A percentile compares a stretch with the other conserved stretches of the same genome.
Conservation (phyloP, 345 rosid species). For the Nephelium lappaceum region DNA sequence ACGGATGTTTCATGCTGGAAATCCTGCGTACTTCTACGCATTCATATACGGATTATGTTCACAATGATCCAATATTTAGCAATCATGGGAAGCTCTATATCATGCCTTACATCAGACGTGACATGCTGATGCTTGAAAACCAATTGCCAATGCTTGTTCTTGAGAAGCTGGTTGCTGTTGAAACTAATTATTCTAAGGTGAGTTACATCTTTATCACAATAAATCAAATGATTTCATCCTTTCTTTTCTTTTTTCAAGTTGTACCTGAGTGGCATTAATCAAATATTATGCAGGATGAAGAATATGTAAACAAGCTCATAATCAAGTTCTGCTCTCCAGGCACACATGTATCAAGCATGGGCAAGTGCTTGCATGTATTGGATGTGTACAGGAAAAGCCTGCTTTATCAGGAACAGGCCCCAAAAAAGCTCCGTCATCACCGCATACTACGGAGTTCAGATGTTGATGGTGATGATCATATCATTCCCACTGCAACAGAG, state of each 20-base stretch:
- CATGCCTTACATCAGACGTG: slow-evolving; percentile 42
- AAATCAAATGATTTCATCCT: neutral
- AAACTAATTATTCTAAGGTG: slow-evolving; percentile 29
- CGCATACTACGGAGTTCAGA: neutral
- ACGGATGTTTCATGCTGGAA: slow-evolving; percentile 61
- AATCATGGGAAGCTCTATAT: slow-evolving; percentile 41
- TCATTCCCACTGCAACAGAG: slow-evolving; percentile 46
- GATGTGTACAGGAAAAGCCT: slow-evolving; percentile 39
- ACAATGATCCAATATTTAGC: slow-evolving; percentile 52
- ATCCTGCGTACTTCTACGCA: slow-evolving; percentile 23
- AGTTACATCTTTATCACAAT: neutral
- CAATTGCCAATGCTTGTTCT: slow-evolving; percentile 50
- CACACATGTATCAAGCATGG: slow-evolving; percentile 8
- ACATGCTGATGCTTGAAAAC: slow-evolving; percentile 60
- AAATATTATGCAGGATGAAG: slow-evolving; percentile 34
- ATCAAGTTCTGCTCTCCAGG: slow-evolving; percentile 35
- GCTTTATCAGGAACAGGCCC: slow-evolving; percentile 18
- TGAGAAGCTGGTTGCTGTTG: slow-evolving; percentile 29
- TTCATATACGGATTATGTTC: slow-evolving; percentile 30
- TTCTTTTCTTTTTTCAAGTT: too few relatives aligned
- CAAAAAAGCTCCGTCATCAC: neutral
- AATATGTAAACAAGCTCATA: slow-evolving; percentile 36
- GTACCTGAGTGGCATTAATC: too few relatives aligned
- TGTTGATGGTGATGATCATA: slow-evolving; percentile 12
- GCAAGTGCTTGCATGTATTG: slow-evolving; percentile 46